Evolutionary conservation across 2,329 filamentous ascomycete species (phyloP).

Genomic region (Polytolypa hystricis): DNA sequence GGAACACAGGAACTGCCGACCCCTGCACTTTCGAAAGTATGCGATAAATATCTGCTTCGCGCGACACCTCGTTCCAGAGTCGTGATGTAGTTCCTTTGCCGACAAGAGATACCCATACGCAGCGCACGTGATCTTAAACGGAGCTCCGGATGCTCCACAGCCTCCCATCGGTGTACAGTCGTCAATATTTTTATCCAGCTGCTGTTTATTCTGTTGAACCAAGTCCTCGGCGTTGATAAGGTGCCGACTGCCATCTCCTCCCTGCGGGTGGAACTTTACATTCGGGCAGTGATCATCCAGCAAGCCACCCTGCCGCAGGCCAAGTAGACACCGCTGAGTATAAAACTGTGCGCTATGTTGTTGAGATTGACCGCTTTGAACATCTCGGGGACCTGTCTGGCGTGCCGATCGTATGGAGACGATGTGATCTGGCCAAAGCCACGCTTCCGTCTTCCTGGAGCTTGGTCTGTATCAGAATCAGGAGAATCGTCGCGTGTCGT

Average conservation of each 20-base stretch:
- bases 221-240: conserved; percentile 12
- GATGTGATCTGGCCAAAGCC: conserved; percentile 16
- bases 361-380: conserved; percentile 7
- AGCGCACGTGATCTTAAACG: conserved; percentile 20
- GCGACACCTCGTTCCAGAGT: conserved; percentile 17
- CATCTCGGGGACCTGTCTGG: conserved; percentile 2
- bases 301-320: conserved; percentile 12
- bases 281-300: conserved; percentile 20
- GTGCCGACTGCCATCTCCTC: conserved; percentile 10
- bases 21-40: conserved; percentile 17
- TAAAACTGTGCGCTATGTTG: conserved; percentile 16
- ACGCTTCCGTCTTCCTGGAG: conserved; percentile 14
- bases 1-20: conserved; percentile 20
- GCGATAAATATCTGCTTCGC: conserved; percentile 18
- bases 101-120: conserved; percentile 17
- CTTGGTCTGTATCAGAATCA: conserved; percentile 12
- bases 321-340: conserved; percentile 20
- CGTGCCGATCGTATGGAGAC: conserved; percentile 12
- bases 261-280: conserved; percentile 12
- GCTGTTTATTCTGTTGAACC: conserved; percentile 15
- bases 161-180: conserved; percentile 18
- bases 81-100: conserved; percentile 22
- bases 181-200: conserved; percentile 20
- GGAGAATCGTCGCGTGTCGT: conserved; percentile 6
- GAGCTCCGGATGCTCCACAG: conserved; percentile 18